These are phyloP conservation scores for Stephania japonica DNA, from an alignment of 164 flowering plant species.

Conservation along the genomic window DNA sequence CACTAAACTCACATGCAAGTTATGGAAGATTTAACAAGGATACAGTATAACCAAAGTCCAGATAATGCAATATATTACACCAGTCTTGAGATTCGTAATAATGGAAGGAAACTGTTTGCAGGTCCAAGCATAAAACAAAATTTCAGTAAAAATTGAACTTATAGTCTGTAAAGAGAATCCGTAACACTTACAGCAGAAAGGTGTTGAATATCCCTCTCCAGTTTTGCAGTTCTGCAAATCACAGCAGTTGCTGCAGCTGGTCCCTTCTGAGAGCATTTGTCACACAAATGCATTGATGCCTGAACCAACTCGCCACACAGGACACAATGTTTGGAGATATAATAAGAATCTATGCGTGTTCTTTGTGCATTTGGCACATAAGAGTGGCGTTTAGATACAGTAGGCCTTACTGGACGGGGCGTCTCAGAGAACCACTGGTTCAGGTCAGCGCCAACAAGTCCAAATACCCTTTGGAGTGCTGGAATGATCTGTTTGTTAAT, in stretches of 20 bases:
- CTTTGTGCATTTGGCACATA: slow-evolving; percentile 31
- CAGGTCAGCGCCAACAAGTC: slow-evolving; percentile 85
- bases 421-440: slow-evolving; percentile 70
- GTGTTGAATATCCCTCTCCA: slow-evolving; percentile 82
- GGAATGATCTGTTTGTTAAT: slow-evolving; percentile 92
- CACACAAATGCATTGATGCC: slow-evolving; percentile 47
- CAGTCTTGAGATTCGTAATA: no score
- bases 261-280: slow-evolving; percentile 44
- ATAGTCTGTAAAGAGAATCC: background rate
- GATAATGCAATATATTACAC: background rate
- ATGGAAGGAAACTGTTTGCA: no score
- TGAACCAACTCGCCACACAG: slow-evolving; percentile 79
- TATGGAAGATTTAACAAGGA: background rate
- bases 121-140: no score
- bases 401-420: slow-evolving; percentile 67
- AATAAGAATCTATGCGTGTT: slow-evolving; percentile 76
- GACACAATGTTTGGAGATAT: slow-evolving; percentile 76
- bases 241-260: slow-evolving; percentile 46
- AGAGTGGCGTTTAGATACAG: slow-evolving; percentile 37
- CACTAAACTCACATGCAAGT: background rate
- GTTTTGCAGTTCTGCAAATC: slow-evolving; percentile 60
- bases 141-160: background rate
- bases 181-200: slow-evolving; percentile 63
- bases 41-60: no score
- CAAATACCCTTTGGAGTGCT: slow-evolving; percentile 80